Conservation (phyloP, 2,329 filamentous ascomycete species). For the Aschersonia sp. region DNA sequence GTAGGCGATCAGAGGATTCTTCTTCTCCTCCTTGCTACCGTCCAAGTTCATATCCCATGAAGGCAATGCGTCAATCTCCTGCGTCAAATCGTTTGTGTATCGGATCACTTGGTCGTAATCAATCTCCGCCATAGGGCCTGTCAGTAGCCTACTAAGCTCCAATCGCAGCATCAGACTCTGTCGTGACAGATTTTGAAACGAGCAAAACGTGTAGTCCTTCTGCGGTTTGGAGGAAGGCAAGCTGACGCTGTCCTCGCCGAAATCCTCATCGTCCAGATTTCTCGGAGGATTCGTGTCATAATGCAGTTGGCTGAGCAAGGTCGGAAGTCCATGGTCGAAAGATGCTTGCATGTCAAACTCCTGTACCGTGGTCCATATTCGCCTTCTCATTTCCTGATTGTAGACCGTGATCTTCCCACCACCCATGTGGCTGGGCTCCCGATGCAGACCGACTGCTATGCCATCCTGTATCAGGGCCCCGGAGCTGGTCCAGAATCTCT, state of each 20-base stretch:
- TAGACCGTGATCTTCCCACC: slow-evolving; percentile 41
- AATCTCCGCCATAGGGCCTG: slow-evolving; percentile 36
- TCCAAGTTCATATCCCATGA: slow-evolving; percentile 32
- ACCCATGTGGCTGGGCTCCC: slow-evolving; percentile 40
- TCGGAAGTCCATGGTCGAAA: slow-evolving; percentile 45
- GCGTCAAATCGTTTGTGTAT: slow-evolving; percentile 45
- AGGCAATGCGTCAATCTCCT: slow-evolving; percentile 44
- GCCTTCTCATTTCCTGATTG: slow-evolving; percentile 46
- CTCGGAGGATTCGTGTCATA: slow-evolving; percentile 39
- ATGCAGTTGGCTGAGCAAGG: slow-evolving; percentile 40
- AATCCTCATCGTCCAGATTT: slow-evolving; percentile 44
- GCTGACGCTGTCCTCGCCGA: slow-evolving; percentile 35
- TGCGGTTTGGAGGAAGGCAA: slow-evolving; percentile 36
- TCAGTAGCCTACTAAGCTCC: slow-evolving; percentile 41
- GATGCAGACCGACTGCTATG: slow-evolving; percentile 43
- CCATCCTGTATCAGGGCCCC: slow-evolving; percentile 42
- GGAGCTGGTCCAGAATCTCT: slow-evolving; percentile 45
- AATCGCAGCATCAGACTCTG: slow-evolving; percentile 41
- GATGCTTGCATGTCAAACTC: slow-evolving; percentile 49
- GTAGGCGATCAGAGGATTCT: slow-evolving; percentile 43
- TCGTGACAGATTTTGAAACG: slow-evolving; percentile 42
- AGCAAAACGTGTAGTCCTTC: slow-evolving; percentile 41
- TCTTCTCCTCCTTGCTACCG: slow-evolving; percentile 20
- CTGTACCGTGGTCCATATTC: slow-evolving; percentile 46
- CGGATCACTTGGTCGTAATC: slow-evolving; percentile 48